These are phyloP conservation scores for Sequoiadendron giganteum DNA, from an alignment of 75 land plant species.

Conservation along the genomic window DNA sequence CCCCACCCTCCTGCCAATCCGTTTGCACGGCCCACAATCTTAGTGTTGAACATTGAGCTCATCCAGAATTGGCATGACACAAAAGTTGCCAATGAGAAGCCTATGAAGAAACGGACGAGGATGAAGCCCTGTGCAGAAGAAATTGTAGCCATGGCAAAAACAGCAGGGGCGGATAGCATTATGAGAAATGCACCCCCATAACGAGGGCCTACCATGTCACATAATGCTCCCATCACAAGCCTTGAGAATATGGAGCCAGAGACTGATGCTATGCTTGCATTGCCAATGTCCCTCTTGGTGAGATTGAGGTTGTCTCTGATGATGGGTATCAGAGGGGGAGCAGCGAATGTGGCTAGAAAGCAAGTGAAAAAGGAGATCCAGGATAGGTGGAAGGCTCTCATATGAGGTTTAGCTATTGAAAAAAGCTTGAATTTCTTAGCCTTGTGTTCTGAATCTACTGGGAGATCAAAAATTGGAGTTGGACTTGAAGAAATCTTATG, in stretches of 20 bases:
- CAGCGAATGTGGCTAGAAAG: slow-evolving; percentile 86
- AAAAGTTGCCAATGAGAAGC: slow-evolving; percentile 88
- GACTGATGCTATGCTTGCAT: slow-evolving; percentile 85
- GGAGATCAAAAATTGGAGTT: slow-evolving; percentile 35
- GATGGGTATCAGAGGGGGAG: slow-evolving; percentile 88
- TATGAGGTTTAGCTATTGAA: slow-evolving; percentile 73
- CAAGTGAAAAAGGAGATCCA: slow-evolving; percentile 93
- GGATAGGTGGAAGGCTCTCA: slow-evolving; percentile 82
- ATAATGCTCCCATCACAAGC: slow-evolving; percentile 79
- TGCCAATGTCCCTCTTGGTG: slow-evolving; percentile 68
- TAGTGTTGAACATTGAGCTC: slow-evolving; percentile 83
- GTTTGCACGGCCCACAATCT: slow-evolving; percentile 79
- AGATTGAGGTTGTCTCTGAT: slow-evolving; percentile 83
- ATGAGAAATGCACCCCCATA: slow-evolving; percentile 70
- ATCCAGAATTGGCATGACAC: slow-evolving; percentile 96
- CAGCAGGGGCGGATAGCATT: slow-evolving; percentile 79
- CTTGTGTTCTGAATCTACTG: slow-evolving; percentile 89
- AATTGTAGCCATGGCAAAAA: slow-evolving; percentile 69
- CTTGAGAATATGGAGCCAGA: slow-evolving; percentile 79
- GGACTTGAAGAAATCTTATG: slow-evolving; percentile 17
- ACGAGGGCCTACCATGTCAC: slow-evolving; percentile 84
- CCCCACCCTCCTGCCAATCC: slow-evolving; percentile 94
- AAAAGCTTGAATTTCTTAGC: slow-evolving; percentile 60
- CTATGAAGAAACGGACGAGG: slow-evolving; percentile 75
- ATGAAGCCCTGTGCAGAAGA: slow-evolving; percentile 52